Evolutionary conservation across 2,329 filamentous ascomycete genomes (phyloP).

Genomic region (Corinectria fuckeliana): DNA sequence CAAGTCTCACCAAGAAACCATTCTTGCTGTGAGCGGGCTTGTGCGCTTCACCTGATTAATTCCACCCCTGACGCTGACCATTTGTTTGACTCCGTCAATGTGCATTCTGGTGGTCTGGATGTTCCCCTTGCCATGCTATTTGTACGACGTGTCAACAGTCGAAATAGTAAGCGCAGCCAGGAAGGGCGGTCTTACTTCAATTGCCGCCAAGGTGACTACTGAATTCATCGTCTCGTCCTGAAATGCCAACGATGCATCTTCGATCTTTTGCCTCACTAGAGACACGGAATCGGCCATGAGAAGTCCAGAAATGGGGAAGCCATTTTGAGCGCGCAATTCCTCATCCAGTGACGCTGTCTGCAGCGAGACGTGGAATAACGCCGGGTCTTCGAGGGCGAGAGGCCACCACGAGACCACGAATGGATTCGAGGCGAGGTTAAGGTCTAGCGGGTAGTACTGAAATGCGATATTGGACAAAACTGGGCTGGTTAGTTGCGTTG

Average conservation of each 20-base stretch:
- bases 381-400: slow-evolving; percentile 60
- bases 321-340: slow-evolving; percentile 57
- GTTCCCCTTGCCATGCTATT: slow-evolving; percentile 61
- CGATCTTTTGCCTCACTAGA: slow-evolving; percentile 57
- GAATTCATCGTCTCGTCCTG: slow-evolving; percentile 64
- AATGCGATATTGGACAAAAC: slow-evolving; percentile 65
- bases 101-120: slow-evolving; percentile 52
- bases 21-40: slow-evolving; percentile 60
- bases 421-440: slow-evolving; percentile 59
- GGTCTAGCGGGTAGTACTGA: slow-evolving; percentile 64
- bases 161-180: fast-evolving
- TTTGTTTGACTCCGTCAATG: slow-evolving; percentile 55
- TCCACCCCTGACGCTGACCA: slow-evolving; percentile 58
- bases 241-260: slow-evolving; percentile 52
- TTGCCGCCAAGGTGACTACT: slow-evolving; percentile 63
- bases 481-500: slow-evolving; percentile 39
- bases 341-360: slow-evolving; percentile 65
- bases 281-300: slow-evolving; percentile 64
- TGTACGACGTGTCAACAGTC: not conserved
- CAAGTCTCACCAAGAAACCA: slow-evolving; percentile 57
- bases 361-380: slow-evolving; percentile 64
- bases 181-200: slow-evolving; percentile 53
- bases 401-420: slow-evolving; percentile 68
- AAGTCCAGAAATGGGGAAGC: slow-evolving; percentile 59
- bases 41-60: slow-evolving; percentile 54